These are phyloP conservation scores for Tolypocladium paradoxum DNA, from an alignment of 2,329 filamentous ascomycete species.

Conservation along the genomic window DNA sequence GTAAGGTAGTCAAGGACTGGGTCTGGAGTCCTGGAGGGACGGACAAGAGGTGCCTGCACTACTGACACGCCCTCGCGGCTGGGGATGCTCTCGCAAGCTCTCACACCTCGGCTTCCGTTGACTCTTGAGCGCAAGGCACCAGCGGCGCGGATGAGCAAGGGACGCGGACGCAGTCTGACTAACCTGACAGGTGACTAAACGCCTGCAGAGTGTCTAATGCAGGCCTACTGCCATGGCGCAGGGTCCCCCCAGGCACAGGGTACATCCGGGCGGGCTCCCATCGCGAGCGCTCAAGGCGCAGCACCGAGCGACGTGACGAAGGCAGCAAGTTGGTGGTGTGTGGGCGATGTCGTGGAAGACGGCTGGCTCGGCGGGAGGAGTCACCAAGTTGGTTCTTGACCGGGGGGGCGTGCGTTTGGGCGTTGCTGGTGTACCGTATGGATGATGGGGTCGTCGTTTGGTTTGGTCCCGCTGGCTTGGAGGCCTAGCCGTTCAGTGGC, in stretches of 20 bases:
- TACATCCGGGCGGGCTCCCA: not conserved
- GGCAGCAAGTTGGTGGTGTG: not conserved
- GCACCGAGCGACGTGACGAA: not conserved
- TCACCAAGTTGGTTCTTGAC: constrained; percentile 1
- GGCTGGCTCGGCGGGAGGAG: not conserved
- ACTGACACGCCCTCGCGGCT: not conserved
- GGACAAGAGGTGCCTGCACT: not conserved
- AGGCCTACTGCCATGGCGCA: constrained; percentile 5
- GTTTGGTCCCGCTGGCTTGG: not conserved
- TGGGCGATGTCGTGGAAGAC: not conserved
- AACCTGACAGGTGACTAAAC: constrained; percentile 19
- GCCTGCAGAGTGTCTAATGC: constrained; percentile 16
- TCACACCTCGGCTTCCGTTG: not conserved
- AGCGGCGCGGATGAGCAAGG: constrained; percentile 14
- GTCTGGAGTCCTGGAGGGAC: not conserved
- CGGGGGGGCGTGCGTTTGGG: not conserved
- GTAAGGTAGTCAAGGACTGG: not conserved
- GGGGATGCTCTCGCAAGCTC: not conserved
- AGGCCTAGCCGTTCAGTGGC: not conserved
- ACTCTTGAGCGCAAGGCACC: constrained; percentile 13
- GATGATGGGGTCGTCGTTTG: not conserved
- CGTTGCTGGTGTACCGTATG: not conserved
- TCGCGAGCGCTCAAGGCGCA: constrained; percentile 2
- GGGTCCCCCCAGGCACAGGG: not conserved
- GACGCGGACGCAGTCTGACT: constrained; percentile 15